phyloP scores from a whole-genome alignment of 495 filamentous ascomycete genomes.

The Pyronema domesticum region DNA sequence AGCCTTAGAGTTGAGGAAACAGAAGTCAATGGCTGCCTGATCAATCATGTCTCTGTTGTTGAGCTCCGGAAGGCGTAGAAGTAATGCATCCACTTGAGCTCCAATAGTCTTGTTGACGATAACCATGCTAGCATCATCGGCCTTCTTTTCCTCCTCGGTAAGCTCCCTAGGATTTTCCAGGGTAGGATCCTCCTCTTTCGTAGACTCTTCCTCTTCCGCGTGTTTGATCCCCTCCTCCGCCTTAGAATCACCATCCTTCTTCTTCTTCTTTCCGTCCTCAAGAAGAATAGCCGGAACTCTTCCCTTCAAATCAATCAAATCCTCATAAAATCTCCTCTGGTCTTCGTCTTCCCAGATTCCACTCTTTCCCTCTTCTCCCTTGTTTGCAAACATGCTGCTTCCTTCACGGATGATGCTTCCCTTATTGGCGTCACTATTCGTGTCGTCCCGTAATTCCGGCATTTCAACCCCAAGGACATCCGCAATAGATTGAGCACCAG shows the following conservation, averaged over 20 bases:
- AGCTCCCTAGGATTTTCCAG: constrained; percentile 24
- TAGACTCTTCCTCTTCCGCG: constrained; percentile 40
- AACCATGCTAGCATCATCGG: constrained; percentile 55
- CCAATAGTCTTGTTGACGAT: constrained; percentile 97
- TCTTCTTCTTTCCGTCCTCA: constrained; percentile 94
- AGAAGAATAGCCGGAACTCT: constrained; percentile 85
- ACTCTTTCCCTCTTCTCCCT: constrained; percentile 73
- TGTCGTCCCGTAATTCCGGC: constrained; percentile 76
- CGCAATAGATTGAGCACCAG: constrained; percentile 79
- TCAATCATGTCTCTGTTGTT: constrained; percentile 84
- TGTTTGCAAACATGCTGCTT: constrained; percentile 81
- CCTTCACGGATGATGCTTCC: constrained; percentile 34
- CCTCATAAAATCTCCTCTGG: constrained; percentile 93
- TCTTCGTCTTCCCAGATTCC: constrained; percentile 99
- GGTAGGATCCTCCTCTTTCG: constrained; percentile 34
- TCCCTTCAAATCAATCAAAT: constrained; percentile 82
- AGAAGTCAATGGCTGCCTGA: constrained; percentile 84
- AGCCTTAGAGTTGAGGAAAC: constrained; percentile 95
- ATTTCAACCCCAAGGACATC: constrained; percentile 84
- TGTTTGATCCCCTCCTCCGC: constrained; percentile 24
- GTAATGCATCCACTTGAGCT: constrained; percentile 82
- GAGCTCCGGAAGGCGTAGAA: constrained; percentile 73
- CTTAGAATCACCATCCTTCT: constrained; percentile 35
- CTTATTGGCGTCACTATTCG: constrained; percentile 41
- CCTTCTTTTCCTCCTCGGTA: constrained; percentile 30